Evolutionary conservation across 345 rosid genomes (phyloP), one percentile per base, ranked within the genome.

Genomic region (Gossypium bickii): DNA sequence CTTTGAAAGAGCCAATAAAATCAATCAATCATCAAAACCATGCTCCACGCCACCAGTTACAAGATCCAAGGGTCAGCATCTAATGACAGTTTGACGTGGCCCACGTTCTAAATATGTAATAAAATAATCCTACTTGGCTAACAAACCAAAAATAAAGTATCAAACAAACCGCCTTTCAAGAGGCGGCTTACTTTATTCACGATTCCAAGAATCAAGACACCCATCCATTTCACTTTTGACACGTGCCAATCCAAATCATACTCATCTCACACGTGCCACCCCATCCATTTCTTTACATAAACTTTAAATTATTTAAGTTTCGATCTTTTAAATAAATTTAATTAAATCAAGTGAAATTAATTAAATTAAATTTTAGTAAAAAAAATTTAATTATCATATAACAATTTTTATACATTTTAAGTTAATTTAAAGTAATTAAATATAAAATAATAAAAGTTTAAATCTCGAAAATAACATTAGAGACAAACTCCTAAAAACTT

Each of bases 281-380:
- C 59, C 59, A 55, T 22, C 24, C 2, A 55, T 16, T 18, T 11
- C 60, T 4, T 34, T 34, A 4, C 38, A 4, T 34, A 4, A 4
- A 0, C 0, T 29, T 34, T 4, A 34, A 34, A 34, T 34, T 34
- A 34, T 34, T 34, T 4, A 34, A 34, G 38, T 34, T 34, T 34
- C 1, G 0, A 4, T 34, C 0, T 34, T 29, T 3, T 34, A 34
- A 34, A 4, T 34, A 4, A 34, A 34, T 34, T 34, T 34, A 34
- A 34, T 34, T 34, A 34, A 34, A 34, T 34, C 1, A 0, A 34
- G 0, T 34, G 0, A 34, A 34, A 4, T 34, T 34, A 34, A 34
- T 34, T 1, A 0, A 34, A 34, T 4, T 0, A 34, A 0, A 4
- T 34, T 34, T 34, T 1, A 3, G 3, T 0, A 0, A 27, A 27